phyloP scores from a whole-genome alignment of 1,284 basidiomycete genomes.

The Cerrena zonata region DNA sequence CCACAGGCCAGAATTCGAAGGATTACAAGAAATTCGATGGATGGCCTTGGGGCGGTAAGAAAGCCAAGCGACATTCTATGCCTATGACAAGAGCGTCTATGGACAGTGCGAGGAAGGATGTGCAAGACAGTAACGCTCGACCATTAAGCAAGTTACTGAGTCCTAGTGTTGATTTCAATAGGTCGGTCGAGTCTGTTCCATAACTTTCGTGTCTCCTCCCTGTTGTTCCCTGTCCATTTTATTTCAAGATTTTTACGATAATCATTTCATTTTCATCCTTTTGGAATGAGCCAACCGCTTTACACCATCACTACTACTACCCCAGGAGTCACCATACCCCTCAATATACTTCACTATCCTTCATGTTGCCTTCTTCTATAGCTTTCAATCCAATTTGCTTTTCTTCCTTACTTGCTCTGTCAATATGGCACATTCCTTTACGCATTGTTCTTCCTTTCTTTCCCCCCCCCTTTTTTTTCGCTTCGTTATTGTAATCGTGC shows the following conservation, averaged over 20 bases:
- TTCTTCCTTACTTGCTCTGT: not conserved
- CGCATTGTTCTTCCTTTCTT: not conserved
- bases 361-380: no score
- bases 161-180: not conserved
- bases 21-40: slow-evolving; percentile 19
- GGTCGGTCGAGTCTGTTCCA: not conserved
- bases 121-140: not conserved
- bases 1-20: slow-evolving; percentile 17
- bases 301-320: no score
- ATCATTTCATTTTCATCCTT: no score
- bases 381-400: not conserved
- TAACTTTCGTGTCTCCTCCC: not conserved
- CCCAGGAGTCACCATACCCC: no score
- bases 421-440: not conserved
- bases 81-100: slow-evolving; percentile 8
- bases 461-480: not conserved
- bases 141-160: not conserved
- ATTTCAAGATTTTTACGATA: no score
- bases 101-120: not conserved
- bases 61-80: slow-evolving; percentile 11
- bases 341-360: no score
- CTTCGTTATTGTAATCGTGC: not conserved
- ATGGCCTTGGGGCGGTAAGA: slow-evolving; percentile 18
- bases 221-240: not conserved
- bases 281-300: no score